Evolutionary conservation across 2,329 filamentous ascomycete species (phyloP), one percentile per base, ranked within the genome.

Genomic region (Botrytis byssoidea): DNA sequence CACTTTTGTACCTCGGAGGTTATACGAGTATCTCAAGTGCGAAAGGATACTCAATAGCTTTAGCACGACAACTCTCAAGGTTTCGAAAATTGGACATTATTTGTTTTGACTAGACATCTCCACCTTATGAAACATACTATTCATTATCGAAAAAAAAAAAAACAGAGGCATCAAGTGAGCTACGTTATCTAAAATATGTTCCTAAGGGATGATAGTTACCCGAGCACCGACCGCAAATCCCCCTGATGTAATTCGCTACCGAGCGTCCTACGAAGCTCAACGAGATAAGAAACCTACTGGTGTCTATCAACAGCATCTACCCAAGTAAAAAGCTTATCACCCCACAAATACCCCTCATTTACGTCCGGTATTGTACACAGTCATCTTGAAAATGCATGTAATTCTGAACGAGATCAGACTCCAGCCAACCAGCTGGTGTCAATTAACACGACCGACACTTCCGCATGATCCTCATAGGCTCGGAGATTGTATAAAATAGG

Each of bases 281-380:
- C 51, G 8, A 57, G 51, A 57, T 32, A 55, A 29, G 51, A 29
- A 2, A 32, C 32, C 32, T 29, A 18, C 51, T 12, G 48, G 25
- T 51, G 6, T 25, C 48, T n/a, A 63, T 25, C 37, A n/a, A 20
- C 25, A 12, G 32, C 20, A 37, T 7, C 35, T 35, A 25, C 22
- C 59, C 25, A 16, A n/a, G 14, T 35, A 40, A 61, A 25, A 44
- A 66, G 32, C 29, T 44, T 48, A 25, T 48, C 9, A 66, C 64
- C 32, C 42, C 29, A 66, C 64, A 37, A 48, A 68, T 68, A 42
- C 65, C 48, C 46, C 65, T 68, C 65, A 55, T 55, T 16, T 16
- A 4, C 25, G 12, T 35, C 20, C 57, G 12, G 12, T n/a, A 25
- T n/a, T 35, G 10, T 37, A 61, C 25, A 61, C 59, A 16, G 59